Conservation (phyloP, 2,329 filamentous ascomycete genomes). For the Ophiostoma sp. region DNA sequence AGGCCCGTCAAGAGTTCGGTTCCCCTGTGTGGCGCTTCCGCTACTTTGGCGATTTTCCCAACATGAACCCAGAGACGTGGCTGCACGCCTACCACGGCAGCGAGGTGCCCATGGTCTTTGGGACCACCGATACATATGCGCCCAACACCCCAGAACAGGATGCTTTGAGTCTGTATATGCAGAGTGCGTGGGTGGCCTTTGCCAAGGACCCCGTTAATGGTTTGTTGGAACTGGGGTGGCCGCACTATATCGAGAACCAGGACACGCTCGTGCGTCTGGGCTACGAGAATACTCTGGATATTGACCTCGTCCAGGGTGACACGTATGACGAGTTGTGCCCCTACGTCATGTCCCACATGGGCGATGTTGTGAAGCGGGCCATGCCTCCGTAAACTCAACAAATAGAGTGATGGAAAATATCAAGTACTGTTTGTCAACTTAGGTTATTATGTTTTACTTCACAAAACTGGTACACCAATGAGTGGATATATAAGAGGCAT, state of each 20-base stretch:
- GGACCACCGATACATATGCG: not conserved
- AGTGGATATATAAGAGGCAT: too few relatives aligned
- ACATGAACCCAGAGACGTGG: conserved; percentile 14
- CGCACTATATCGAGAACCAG: not conserved
- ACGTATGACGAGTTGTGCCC: not conserved
- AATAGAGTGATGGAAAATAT: too few relatives aligned
- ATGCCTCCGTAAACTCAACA: too few relatives aligned
- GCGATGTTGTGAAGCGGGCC: not conserved
- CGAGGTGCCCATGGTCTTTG: conserved; percentile 24
- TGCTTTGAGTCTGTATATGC: not conserved
- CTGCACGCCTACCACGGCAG: conserved; percentile 21
- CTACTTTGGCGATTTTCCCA: conserved; percentile 19
- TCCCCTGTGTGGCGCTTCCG: conserved; percentile 10
- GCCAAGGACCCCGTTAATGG: not conserved
- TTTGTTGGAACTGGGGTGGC: not conserved
- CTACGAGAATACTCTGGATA: not conserved
- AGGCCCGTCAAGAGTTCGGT: not conserved
- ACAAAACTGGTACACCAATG: too few relatives aligned
- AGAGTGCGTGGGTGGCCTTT: not conserved
- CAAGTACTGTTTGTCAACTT: too few relatives aligned
- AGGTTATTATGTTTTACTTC: too few relatives aligned
- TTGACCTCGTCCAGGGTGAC: not conserved
- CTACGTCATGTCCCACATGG: conserved; percentile 9
- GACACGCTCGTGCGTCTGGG: conserved; percentile 8
- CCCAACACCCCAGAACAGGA: conserved; percentile 3